phyloP scores from a whole-genome alignment of 495 filamentous ascomycete genomes.

The Terfezia boudieri region DNA sequence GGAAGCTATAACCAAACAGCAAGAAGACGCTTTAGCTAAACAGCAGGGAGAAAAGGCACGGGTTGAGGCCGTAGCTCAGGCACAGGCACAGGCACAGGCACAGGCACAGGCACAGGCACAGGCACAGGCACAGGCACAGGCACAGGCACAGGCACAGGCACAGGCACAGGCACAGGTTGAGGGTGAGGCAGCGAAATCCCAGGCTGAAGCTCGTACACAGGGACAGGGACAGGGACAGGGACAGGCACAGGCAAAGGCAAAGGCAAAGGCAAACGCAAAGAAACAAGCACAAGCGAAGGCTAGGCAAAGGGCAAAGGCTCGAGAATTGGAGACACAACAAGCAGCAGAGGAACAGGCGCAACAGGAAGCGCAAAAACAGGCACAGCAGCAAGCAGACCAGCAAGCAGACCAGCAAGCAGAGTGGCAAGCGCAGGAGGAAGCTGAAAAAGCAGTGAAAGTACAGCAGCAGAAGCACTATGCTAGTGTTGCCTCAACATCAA shows the following conservation, averaged over 20 bases:
- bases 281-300: background rate
- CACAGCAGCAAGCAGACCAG: background rate
- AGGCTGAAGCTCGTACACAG: background rate
- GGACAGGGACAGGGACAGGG: background rate
- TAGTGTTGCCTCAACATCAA: background rate
- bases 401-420: conserved; percentile 2
- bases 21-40: background rate
- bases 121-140: conserved; percentile 1
- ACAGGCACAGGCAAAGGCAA: background rate
- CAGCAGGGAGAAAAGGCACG: background rate
- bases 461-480: background rate
- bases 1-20: background rate
- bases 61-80: background rate
- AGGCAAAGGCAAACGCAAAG: background rate
- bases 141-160: background rate
- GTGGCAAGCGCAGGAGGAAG: background rate
- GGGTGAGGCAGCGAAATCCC: too few relatives aligned
- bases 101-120: background rate
- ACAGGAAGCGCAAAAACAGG: background rate
- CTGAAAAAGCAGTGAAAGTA: background rate
- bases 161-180: background rate
- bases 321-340: background rate
- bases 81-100: background rate
- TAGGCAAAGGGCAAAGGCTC: background rate
- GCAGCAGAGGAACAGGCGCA: background rate